Base-by-base conservation (phyloP, 805 yeast species). In the Kurtzmaniella cleridarum region DNA sequence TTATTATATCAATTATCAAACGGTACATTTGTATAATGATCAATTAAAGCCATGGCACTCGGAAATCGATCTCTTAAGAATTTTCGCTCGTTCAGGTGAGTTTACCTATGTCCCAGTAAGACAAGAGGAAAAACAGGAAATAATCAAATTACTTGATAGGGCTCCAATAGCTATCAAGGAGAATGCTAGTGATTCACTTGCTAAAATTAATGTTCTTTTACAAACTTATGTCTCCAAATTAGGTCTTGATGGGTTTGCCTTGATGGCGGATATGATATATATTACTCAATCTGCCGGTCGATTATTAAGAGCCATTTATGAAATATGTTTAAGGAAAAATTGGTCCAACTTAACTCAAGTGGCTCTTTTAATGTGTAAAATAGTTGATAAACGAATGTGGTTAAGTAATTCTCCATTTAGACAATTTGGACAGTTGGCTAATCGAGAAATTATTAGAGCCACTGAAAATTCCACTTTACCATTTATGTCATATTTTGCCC, bases 221-320 rank as follows among this genome's bases (percentile, higher is more conserved):
- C 98, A 93, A 54, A 76, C 96, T 0, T 88, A 85, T 51, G 85
- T 93, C n/a, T 84, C 96, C 1, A 62, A 81, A 28, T 64, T 90
- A 17, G 64, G 69, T 8, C 65, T 93, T 13, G 93, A 84, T 1
- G 98, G 98, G 0, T 86, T 87, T 64, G 96, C 97, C 0, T 62
- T 95, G 43, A 79, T 84, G 73, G 79, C 96, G 0, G 99, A 93
- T 64, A 88, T 90, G 96, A 72, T 87, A 3, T 93, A 86, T 55
- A 78, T 93, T 30, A 84, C 93, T 0, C 98, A 93, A 59, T 87
- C 95, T 30, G 97, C 96, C 1, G 91, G 95, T 3, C 74, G 99
- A 54, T 60, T 93, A 29, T 67, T 90, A 40, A 66, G 97, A 41
- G 97, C 98, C 0, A 74, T 95, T 45, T 79, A 75, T 55, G 96